Base-by-base conservation (phyloP, 2,329 filamentous ascomycete species). In the Colletotrichum endophyticum region DNA sequence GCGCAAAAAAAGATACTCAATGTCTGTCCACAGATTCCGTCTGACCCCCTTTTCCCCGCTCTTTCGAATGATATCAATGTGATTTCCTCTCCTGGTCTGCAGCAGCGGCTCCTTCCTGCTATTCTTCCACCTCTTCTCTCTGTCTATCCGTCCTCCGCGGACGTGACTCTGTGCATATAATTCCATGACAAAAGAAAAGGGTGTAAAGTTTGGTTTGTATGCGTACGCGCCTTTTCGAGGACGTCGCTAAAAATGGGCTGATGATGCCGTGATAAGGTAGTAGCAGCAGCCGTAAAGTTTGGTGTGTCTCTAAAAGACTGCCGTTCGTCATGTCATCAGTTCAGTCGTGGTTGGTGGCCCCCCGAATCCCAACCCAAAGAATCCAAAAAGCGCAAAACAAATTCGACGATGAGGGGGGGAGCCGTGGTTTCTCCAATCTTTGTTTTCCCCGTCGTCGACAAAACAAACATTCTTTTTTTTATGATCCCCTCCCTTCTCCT, bases 171-270 rank as follows among this genome's bases (percentile, higher is more conserved):
- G 30, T 12, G 25, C 25, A 56, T 30, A 72, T 44, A 63, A 30
- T 27, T 53, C 44, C 56, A 36, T 27, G 56, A 78, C 77, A 78
- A 78, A 78, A 70, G 75, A 76, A 73, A 78, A 19, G 32, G 62
- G 30, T 63, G 30, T 63, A 27, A 12, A 73, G 59, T 28, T 73
- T 76, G 30, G 13, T 73, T n/a, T 63, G 66, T 49, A n/a, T 59
- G 15, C 56, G 9, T 19, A 30, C 59, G 32, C 64, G 64, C 66
- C 25, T 36, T 11, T 13, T 8, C 19, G 19, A 57, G 44, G 30
- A 19, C 63, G 27, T 67, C 28, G 39, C 36, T 57, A 27, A 72
- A 64, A 53, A 76, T 25, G 34, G 57, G 62, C 69, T 66, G 64
- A 67, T 66, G 59, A 73, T 56, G 66, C 27, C 44, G 44, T 53